Conservation (phyloP, 2,329 filamentous ascomycete species). For the Simplicillium sp. region DNA sequence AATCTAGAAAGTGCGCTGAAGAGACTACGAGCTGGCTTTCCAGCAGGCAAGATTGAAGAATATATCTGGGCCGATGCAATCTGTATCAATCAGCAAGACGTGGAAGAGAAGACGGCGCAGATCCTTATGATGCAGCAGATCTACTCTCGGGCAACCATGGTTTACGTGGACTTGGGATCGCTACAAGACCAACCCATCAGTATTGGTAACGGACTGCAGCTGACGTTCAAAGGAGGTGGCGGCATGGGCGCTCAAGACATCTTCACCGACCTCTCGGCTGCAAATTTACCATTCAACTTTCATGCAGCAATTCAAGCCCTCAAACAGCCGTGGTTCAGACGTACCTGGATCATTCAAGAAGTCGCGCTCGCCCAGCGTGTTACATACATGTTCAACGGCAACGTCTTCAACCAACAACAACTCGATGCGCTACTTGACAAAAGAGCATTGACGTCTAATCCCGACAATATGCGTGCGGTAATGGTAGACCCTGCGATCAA, state of each 20-base stretch:
- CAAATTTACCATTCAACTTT: background rate
- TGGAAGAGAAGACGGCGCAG: conserved; percentile 13
- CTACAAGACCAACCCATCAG: no score
- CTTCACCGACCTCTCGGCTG: no score
- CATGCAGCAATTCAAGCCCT: conserved; percentile 1
- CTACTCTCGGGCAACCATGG: conserved; percentile 8
- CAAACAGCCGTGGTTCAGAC: conserved; percentile 8
- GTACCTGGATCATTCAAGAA: conserved; percentile 12
- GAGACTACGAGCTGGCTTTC: conserved; percentile 1
- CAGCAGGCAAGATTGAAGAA: background rate
- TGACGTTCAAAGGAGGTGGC: no score
- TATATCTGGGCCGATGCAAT: conserved; percentile 14
- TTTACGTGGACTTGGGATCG: background rate
- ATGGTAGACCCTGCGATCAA: background rate
- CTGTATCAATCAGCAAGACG: conserved; percentile 17
- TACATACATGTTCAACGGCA: conserved; percentile 2
- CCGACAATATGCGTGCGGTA: background rate
- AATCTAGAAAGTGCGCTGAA: background rate
- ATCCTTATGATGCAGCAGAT: conserved; percentile 16
- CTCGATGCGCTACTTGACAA: background rate
- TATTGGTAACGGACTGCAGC: no score
- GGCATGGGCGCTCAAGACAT: no score
- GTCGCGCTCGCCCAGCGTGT: conserved; percentile 5
- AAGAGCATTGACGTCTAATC: background rate
- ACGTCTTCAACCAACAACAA: conserved; percentile 1